Base-by-base conservation (phyloP, 2,329 filamentous ascomycete species). In the Monosporascus sp. region DNA sequence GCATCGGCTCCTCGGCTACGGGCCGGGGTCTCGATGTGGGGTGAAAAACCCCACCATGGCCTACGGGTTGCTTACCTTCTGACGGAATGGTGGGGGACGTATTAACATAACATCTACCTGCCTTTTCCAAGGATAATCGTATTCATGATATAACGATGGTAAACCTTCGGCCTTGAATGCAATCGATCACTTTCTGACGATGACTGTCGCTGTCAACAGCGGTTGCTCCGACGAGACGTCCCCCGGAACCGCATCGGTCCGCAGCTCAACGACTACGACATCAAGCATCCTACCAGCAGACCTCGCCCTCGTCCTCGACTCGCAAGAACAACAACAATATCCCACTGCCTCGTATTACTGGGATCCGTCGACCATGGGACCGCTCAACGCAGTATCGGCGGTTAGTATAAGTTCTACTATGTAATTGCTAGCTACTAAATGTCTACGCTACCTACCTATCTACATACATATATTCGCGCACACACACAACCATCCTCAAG, bases 301-400 rank as follows among this genome's bases (percentile, higher is more conserved):
- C 52, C 62, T 64, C 60, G 56, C 58, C 48, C 57, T 64, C 52
- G 58, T 59, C n/a, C 56, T 60, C 54, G 60, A 65, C 54, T 49
- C 60, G 45, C 49, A 41, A 40, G 53, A 49, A 9, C 49, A 41
- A 16, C 43, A 40, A 20, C 49, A 26, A 17, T 52, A 48, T 8
- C 24, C 43, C 14, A 20, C 54, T 50, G 72, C 70, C 43, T 78
- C 80, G 43, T 70, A 75, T 50, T 84, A 84, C 66, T 84, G 81
- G 73, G 78, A 84, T 72, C 73, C 76, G 45, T 69, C 74, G 55
- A 78, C 75, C 58, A 84, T 84, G 81, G 76, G 80, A 54, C 75
- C 78, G 54, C 68, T 84, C 51, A 84, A 77, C 61, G 67, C 77
- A 60, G 70, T 74, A 52, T 82, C 81, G 58, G 71, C 75, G 66